These are phyloP conservation scores for Thecaphora thlaspeos DNA, from an alignment of 1,284 basidiomycete species.

Conservation along the genomic window DNA sequence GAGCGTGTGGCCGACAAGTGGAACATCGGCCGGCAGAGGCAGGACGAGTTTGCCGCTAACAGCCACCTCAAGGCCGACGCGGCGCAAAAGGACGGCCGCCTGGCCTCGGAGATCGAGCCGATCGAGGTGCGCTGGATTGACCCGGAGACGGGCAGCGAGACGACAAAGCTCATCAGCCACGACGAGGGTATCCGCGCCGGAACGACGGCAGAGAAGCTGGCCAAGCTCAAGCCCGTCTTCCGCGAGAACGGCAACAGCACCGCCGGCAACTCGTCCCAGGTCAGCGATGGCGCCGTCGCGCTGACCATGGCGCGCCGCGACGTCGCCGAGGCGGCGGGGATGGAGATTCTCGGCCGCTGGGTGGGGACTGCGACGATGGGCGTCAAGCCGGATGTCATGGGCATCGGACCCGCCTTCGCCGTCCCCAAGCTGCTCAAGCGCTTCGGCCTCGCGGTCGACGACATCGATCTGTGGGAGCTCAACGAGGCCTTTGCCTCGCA, in stretches of 20 bases:
- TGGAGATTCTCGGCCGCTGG: conserved; percentile 52
- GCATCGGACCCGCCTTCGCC: conserved; percentile 50
- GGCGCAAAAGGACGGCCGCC: conserved; percentile 46
- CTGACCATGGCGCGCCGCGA: conserved; percentile 49
- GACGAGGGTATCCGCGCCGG: conserved; percentile 54
- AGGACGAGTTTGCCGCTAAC: conserved; percentile 50
- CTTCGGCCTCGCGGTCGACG: conserved; percentile 38
- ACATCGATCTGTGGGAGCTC: conserved; percentile 54
- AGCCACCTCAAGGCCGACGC: conserved; percentile 42
- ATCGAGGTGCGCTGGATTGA: conserved; percentile 48
- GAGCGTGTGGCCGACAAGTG: conserved; percentile 50
- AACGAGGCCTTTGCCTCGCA: conserved; percentile 57
- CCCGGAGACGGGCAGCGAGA: conserved; percentile 39
- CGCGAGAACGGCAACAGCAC: conserved; percentile 43
- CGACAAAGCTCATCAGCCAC: conserved; percentile 42
- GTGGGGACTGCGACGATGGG: conserved; percentile 48
- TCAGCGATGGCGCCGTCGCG: conserved; percentile 52
- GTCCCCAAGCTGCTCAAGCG: conserved; percentile 50
- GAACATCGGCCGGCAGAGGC: conserved; percentile 39
- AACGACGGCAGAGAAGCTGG: conserved; percentile 37
- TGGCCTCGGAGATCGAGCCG: conserved; percentile 50
- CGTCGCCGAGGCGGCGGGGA: conserved; percentile 46
- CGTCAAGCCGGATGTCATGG: conserved; percentile 55
- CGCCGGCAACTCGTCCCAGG: conserved; percentile 54
- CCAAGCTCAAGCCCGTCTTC: conserved; percentile 52